Evolutionary conservation across 176 grass and related monocot genomes (phyloP).

Genomic region (Leersia perrieri): DNA sequence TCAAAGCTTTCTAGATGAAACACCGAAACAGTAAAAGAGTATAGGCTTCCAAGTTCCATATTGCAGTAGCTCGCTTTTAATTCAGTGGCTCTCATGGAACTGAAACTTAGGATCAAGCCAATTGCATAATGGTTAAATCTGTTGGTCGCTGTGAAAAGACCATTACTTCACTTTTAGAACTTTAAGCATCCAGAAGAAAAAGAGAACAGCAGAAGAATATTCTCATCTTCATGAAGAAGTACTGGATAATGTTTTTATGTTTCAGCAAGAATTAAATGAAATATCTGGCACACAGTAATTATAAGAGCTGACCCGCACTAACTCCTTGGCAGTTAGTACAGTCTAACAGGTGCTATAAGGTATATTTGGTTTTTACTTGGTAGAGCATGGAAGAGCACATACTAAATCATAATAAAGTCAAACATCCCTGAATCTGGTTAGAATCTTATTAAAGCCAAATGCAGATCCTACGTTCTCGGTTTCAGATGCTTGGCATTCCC

Average conservation of each 20-base stretch:
- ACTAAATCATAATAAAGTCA: neutral
- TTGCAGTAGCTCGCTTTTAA: conserved; percentile 3
- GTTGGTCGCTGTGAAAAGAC: neutral
- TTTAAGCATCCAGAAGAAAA: neutral
- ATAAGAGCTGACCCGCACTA: neutral
- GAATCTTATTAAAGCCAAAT: neutral
- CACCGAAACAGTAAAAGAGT: neutral
- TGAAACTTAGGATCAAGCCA: neutral
- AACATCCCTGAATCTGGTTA: neutral
- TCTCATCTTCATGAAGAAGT: neutral
- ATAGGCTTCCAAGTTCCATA: neutral
- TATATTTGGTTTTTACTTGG: neutral
- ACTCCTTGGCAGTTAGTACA: neutral
- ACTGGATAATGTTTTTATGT: neutral
- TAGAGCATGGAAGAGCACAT: neutral
- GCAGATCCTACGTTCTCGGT: neutral
- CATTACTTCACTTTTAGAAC: neutral
- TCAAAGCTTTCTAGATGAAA: neutral
- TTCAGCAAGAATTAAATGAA: neutral
- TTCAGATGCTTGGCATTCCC: neutral
- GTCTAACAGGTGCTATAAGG: neutral
- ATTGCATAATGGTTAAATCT: neutral
- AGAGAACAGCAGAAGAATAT: neutral
- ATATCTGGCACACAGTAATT: neutral
- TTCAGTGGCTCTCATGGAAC: neutral